Conservation (phyloP, 257 asterid genomes). For the Salvia hispanica region DNA sequence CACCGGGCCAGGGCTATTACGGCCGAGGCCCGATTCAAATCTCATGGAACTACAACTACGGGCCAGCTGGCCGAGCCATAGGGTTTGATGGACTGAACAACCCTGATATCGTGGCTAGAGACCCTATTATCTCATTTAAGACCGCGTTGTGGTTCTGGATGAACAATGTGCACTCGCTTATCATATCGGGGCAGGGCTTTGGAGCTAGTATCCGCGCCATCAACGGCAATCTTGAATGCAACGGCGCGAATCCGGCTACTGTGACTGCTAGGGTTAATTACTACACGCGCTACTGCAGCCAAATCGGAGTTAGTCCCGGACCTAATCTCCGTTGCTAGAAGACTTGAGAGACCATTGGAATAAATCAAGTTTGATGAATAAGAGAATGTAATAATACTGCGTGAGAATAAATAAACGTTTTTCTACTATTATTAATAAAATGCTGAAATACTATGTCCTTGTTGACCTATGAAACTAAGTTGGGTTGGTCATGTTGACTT, state of each 20-base stretch:
- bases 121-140: constrained; percentile 41
- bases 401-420: too few relatives aligned
- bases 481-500: too few relatives aligned
- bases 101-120: constrained; percentile 42
- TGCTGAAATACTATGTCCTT: too few relatives aligned
- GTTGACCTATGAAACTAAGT: too few relatives aligned
- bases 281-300: constrained; percentile 18
- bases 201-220: constrained; percentile 30
- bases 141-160: constrained; percentile 34
- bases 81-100: constrained; percentile 45
- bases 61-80: constrained; percentile 45
- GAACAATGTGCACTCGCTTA: not conserved
- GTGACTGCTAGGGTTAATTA: constrained; percentile 21
- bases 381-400: too few relatives aligned
- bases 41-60: constrained; percentile 59
- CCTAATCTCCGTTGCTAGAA: constrained; percentile 16
- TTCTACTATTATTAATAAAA: too few relatives aligned
- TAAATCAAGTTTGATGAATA: too few relatives aligned
- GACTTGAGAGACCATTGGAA: too few relatives aligned
- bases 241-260: not conserved
- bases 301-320: constrained; percentile 27
- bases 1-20: constrained; percentile 33
- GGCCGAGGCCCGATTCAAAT: constrained; percentile 55
- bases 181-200: constrained; percentile 21
- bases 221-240: constrained; percentile 28